A percentile compares a stretch with the other conserved stretches of the same genome.
phyloP scores from a whole-genome alignment of 495 filamentous ascomycete genomes.

The Penicillium flavigenum region DNA sequence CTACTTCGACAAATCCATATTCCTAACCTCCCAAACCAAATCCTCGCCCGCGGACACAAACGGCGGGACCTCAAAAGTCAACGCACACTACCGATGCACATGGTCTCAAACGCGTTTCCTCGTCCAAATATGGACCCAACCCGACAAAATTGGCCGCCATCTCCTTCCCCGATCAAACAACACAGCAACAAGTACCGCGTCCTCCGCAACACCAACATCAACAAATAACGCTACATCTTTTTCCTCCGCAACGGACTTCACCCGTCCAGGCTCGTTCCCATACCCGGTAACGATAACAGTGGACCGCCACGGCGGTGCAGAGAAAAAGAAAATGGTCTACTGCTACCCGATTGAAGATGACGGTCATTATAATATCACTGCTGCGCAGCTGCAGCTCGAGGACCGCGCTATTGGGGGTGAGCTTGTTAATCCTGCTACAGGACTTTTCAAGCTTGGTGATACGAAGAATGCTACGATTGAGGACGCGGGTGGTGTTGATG shows the following conservation, averaged over 20 bases:
- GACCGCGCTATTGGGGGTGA: conserved; percentile 58
- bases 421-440: conserved; percentile 57
- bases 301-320: conserved; percentile 75
- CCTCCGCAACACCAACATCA: conserved; percentile 25
- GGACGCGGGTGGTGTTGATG: conserved; percentile 60
- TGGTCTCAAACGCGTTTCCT: conserved; percentile 83
- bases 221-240: conserved; percentile 23
- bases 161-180: conserved; percentile 36
- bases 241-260: conserved; percentile 54
- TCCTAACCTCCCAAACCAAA: conserved; percentile 56
- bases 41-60: conserved; percentile 53
- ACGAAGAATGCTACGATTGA: conserved; percentile 21
- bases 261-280: conserved; percentile 73
- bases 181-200: conserved; percentile 14
- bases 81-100: conserved; percentile 70
- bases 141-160: conserved; percentile 40
- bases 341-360: conserved; percentile 60
- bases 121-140: conserved; percentile 84
- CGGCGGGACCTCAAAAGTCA: conserved; percentile 59
- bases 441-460: conserved; percentile 40
- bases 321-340: conserved; percentile 64
- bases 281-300: conserved; percentile 79
- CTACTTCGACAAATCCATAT: conserved; percentile 87
- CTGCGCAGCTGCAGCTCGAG: conserved; percentile 57
- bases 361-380: conserved; percentile 49